A percentile compares a stretch with the other conserved stretches of the same genome.
phyloP scores from a whole-genome alignment of 345 rosid species.

The Clausena lansium region DNA sequence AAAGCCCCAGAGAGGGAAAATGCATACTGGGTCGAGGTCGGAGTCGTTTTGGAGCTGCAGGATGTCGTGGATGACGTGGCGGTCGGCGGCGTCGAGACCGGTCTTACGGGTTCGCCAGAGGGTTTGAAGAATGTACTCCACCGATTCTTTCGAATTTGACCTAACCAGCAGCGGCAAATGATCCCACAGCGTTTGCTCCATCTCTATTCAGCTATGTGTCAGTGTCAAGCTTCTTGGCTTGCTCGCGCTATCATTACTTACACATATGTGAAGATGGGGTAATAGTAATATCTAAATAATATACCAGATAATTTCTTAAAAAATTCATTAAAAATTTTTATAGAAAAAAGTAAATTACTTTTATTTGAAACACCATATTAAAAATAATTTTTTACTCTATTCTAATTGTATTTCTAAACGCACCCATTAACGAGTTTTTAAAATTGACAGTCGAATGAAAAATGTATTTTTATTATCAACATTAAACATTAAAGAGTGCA shows the following conservation, averaged over 20 bases:
- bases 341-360: too few relatives aligned
- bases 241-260: too few relatives aligned
- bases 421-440: neutral
- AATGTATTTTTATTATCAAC: too few relatives aligned
- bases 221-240: neutral
- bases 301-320: too few relatives aligned
- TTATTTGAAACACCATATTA: too few relatives aligned
- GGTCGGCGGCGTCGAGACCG: slow-evolving; percentile 57
- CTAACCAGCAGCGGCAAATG: slow-evolving; percentile 53
- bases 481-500: too few relatives aligned
- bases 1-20: neutral
- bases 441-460: too few relatives aligned
- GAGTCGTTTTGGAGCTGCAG: slow-evolving; percentile 57
- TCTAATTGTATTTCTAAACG: neutral
- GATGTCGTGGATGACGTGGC: slow-evolving; percentile 45
- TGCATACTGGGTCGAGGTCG: slow-evolving; percentile 62
- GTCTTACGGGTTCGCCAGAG: slow-evolving; percentile 60
- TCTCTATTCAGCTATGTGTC: neutral
- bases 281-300: too few relatives aligned
- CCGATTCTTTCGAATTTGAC: slow-evolving; percentile 57
- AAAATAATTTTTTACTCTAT: neutral
- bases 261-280: too few relatives aligned
- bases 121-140: slow-evolving; percentile 56
- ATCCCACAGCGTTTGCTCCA: slow-evolving; percentile 56
- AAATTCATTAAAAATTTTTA: too few relatives aligned